Evolutionary conservation across 2,329 filamentous ascomycete species (phyloP), one percentile per base, ranked within the genome.

Genomic region (Neonectria coccinea): DNA sequence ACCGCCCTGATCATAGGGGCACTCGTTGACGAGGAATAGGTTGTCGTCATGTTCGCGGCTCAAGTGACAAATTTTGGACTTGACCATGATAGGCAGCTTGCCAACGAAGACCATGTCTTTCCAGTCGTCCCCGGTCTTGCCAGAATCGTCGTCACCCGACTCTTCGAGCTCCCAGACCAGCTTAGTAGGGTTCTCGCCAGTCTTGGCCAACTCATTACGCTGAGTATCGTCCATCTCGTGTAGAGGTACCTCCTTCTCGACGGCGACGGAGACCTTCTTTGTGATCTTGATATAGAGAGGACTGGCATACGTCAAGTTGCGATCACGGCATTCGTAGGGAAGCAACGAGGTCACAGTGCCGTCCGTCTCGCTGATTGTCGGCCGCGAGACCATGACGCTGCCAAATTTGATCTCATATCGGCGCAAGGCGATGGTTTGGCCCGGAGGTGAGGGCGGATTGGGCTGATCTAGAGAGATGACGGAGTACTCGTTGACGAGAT

Each of bases 331-430:
- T 80, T 99, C 96, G 84, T 98, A 96, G 0, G 96, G 96, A 69
- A 95, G 88, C 73, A 99, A 88, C 52, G 93, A 91, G 50, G 90
- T 91, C 31, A 94, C 95, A 53, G 89, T 92, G 69, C 95, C 95
- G 76, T 98, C 95, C 58, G 92, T 93, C 83, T 99, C 97, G 48
- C 92, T 97, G 76, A 97, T 93, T 48, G 94, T 92, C 1, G 96
- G 96, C 62, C 93, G 90, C 16, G 93, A 94, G 67, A 99, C 90
- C 78, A 94, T 91, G 71, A 98, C 90, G 62, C 91, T 92, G 63
- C 94, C 94, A 74, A 99, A 97, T 73, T 95, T 94, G 79, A 99
- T 92, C 78, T 97, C 94, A 79, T 97, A 98, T 75, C 96, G 90
- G 72, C 94, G 92, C 76, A 97, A 88, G 63, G 94, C 90, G 66